A percentile compares a stretch with the other conserved stretches of the same genome.
Evolutionary conservation across 2,329 filamentous ascomycete species (phyloP).

Genomic region (Epichloe hybrida): DNA sequence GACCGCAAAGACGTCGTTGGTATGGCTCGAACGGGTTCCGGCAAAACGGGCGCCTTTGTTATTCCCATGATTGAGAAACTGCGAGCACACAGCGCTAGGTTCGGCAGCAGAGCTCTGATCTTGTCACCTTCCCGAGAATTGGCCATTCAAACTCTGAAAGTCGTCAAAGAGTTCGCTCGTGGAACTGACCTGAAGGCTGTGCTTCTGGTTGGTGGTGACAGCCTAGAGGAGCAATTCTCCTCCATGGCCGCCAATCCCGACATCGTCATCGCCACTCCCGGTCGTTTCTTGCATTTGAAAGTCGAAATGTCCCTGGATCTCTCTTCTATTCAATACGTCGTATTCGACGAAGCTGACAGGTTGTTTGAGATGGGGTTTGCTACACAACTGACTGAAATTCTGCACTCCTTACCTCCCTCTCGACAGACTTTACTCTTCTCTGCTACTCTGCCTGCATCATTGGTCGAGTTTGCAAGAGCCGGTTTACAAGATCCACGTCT

Average conservation of each 20-base stretch:
- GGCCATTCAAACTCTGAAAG: conserved; percentile 87
- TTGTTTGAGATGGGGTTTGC: conserved; percentile 99
- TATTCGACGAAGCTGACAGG: conserved; percentile 94
- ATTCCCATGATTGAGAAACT: conserved; percentile 96
- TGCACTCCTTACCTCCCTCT: conserved; percentile 70
- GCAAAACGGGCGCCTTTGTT: conserved; percentile 96
- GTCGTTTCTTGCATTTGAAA: conserved; percentile 90
- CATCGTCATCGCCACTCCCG: conserved; percentile 92
- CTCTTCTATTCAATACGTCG: conserved; percentile 83
- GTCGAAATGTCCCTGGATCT: conserved; percentile 91
- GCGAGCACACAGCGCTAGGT: conserved; percentile 72
- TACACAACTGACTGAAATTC: conserved; percentile 80
- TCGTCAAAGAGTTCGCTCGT: conserved; percentile 84
- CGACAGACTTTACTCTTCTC: conserved; percentile 92
- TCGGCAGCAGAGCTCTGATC: conserved; percentile 77
- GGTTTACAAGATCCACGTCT: conserved; percentile 86
- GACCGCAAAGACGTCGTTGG: conserved; percentile 92
- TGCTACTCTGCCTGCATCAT: conserved; percentile 80
- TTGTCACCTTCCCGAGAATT: conserved; percentile 88
- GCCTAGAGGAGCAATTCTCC: conserved; percentile 85
- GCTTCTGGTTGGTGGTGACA: conserved; percentile 86
- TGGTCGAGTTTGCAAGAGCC: conserved; percentile 91
- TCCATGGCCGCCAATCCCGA: conserved; percentile 92
- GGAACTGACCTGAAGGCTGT: conserved; percentile 89
- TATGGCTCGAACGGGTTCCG: conserved; percentile 97